phyloP scores from a whole-genome alignment of 345 rosid species.

The Pseudoturritis turrita region DNA sequence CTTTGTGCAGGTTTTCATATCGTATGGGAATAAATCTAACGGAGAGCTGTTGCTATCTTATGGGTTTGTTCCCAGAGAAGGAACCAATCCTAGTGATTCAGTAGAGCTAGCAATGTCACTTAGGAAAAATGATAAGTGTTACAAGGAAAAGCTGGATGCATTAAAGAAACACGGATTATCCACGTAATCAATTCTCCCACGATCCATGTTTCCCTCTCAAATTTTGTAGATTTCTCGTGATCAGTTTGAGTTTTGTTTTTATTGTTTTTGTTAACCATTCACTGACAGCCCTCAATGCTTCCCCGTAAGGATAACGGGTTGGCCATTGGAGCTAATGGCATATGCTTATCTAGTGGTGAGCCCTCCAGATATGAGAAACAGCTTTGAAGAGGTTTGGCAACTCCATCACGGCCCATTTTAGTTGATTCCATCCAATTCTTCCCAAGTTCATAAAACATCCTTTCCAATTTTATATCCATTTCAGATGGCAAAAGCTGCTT shows the following conservation, averaged over 20 bases:
- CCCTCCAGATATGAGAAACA: conserved; percentile 73
- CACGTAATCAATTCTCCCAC: conserved; percentile 41
- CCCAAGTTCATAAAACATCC: background rate
- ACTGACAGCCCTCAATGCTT: conserved; percentile 69
- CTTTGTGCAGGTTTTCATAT: conserved; percentile 84
- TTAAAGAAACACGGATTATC: conserved; percentile 74
- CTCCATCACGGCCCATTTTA: background rate
- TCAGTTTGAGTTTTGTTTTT: background rate
- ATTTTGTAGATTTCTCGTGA: background rate
- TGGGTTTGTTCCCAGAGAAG: conserved; percentile 93
- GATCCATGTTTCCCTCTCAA: background rate
- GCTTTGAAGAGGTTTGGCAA: conserved; percentile 71
- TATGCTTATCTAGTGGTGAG: conserved; percentile 83
- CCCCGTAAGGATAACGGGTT: conserved; percentile 79
- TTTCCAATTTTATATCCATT: conserved; percentile 15
- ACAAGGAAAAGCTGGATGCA: conserved; percentile 74
- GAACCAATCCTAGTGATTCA: conserved; percentile 86
- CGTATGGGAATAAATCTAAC: conserved; percentile 89
- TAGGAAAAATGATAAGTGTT: conserved; percentile 70
- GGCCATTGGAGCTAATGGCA: conserved; percentile 93
- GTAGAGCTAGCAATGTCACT: conserved; percentile 72
- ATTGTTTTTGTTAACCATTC: background rate
- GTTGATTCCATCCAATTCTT: background rate
- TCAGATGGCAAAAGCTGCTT: conserved; percentile 94
- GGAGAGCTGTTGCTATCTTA: conserved; percentile 90